phyloP scores from a whole-genome alignment of 2,329 filamentous ascomycete genomes.

The Penicillium sclerotiorum region DNA sequence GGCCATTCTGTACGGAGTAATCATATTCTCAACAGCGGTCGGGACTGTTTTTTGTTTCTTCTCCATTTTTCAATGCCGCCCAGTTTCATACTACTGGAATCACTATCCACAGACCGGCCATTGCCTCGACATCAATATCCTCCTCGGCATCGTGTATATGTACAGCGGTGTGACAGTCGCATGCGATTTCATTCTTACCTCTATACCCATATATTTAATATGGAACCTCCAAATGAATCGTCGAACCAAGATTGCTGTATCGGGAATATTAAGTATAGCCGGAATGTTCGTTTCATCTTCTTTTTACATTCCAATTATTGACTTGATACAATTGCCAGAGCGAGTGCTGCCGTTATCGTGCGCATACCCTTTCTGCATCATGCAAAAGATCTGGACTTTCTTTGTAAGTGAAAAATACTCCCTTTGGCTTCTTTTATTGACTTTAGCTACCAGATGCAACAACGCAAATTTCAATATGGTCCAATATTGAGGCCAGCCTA shows the following conservation, averaged over 20 bases:
- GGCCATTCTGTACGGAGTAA: conserved; percentile 47
- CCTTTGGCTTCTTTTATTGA: not conserved
- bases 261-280: conserved; percentile 56
- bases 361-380: conserved; percentile 47
- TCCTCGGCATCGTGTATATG: conserved; percentile 40
- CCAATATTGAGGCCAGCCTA: conserved; percentile 31
- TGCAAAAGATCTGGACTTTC: conserved; percentile 38
- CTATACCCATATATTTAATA: conserved; percentile 55
- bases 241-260: conserved; percentile 54
- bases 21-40: conserved; percentile 44
- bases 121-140: conserved; percentile 37
- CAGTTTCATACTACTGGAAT: conserved; percentile 54
- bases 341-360: conserved; percentile 42
- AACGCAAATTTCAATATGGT: conserved; percentile 42
- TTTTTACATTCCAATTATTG: not conserved
- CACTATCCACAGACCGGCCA: conserved; percentile 27
- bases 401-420: conserved; percentile 22
- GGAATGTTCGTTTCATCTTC: conserved; percentile 39
- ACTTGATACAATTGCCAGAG: conserved; percentile 10
- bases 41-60: conserved; percentile 51
- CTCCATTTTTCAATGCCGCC: conserved; percentile 52
- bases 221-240: conserved; percentile 56
- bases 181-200: conserved; percentile 51
- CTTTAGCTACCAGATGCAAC: not conserved
- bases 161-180: conserved; percentile 48